Evolutionary conservation across 2,329 filamentous ascomycete species (phyloP), one percentile per base, ranked within the genome.

Genomic region (Botrytis pseudocinerea): DNA sequence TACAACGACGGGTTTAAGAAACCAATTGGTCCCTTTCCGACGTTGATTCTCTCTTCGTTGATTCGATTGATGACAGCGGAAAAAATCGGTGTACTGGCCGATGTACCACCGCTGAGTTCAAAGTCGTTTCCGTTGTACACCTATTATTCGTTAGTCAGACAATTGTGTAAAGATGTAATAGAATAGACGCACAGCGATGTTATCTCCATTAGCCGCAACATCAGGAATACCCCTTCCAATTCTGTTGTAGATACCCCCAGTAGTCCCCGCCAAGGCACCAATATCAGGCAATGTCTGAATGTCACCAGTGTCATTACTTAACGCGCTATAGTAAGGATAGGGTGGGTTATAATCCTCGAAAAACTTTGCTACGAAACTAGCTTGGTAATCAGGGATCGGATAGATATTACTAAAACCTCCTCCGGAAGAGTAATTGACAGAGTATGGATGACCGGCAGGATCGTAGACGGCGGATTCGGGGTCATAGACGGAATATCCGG

Each of bases 1-100:
- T 87, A 87, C n/a, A 88, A 77, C 59, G 84, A 83, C 0, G 84
- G 86, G 69, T 88, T 86, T 32, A 88, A 78, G 75, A 88, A 88
- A 0, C 86, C 87, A 18, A 88, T 82, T 0, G 85, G 80, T 8
- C 81, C 78, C 79, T 87, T 87, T 2, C 83, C 83, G 0, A 78
- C 80, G 12, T 82, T 82, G 38, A 87, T 76, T 35, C 86, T 80
- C 77, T 85, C 85, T 77, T 87, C 86, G 74, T 87, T 87, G 51
- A 87, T 81, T 75, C 86, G 77, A 1, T 84, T 87, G 42, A 88
- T 77, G 57, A 87, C 82, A 0, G 83, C 80, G 0, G 83, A 85
- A 75, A 85, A 84, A 1, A 86, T 83, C 0, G 87, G 87, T 46
- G 84, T 79, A 4, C 83, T 83, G 12, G 86, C 85, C 68, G 84